These are phyloP conservation scores for Tolypocladium pustulatum DNA, from an alignment of 2,329 filamentous ascomycete genomes.

Conservation along the genomic window DNA sequence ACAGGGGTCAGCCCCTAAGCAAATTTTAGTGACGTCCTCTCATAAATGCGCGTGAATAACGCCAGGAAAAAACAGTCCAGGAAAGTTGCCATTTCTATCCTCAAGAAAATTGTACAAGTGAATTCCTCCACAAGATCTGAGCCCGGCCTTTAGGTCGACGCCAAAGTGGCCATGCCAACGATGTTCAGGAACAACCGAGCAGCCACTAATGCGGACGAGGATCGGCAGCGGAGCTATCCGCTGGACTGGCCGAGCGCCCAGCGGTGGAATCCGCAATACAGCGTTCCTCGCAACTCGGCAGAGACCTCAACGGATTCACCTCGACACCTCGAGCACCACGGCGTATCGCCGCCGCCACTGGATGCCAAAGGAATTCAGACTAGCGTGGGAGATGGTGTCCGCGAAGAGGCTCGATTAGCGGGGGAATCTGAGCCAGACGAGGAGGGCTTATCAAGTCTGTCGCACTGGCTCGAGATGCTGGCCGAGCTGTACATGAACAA, in stretches of 20 bases:
- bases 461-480: constrained; percentile 18
- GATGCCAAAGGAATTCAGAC: neutral
- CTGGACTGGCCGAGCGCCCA: constrained; percentile 10
- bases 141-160: too few species aligned
- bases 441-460: constrained; percentile 13
- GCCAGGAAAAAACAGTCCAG: neutral
- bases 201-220: neutral
- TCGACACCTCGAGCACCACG: neutral
- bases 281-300: constrained; percentile 11
- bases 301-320: neutral
- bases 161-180: neutral
- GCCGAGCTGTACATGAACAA: constrained; percentile 20
- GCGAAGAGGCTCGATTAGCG: neutral
- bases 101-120: neutral
- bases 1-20: neutral
- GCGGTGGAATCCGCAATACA: constrained; percentile 17
- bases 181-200: neutral
- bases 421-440: neutral
- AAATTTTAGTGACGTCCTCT: neutral
- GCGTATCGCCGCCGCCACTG: constrained; percentile 3
- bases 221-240: constrained; percentile 4
- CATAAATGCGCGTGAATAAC: too few species aligned
- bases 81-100: neutral
- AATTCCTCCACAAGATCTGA: too few species aligned
- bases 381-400: neutral